Conservation (phyloP, 805 yeast species). For the Hanseniaspora vineae region DNA sequence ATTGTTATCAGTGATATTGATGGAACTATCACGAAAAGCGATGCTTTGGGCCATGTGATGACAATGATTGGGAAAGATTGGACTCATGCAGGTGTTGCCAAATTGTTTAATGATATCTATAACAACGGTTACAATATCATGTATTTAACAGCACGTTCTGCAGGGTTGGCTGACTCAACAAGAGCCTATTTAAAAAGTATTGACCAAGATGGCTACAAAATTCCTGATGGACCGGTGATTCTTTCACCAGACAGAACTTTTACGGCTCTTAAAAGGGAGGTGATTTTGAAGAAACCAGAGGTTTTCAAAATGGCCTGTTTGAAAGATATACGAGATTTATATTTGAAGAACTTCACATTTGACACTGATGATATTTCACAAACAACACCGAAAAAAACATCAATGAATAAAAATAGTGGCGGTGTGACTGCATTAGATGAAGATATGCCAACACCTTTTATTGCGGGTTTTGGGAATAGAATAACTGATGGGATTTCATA, state of each 20-base stretch:
- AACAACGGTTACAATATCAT: conserved; percentile 85
- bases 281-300: conserved; percentile 88
- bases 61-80: conserved; percentile 92
- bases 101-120: conserved; percentile 73
- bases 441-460: conserved; percentile 65
- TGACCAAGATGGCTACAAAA: conserved; percentile 48
- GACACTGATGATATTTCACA: neutral
- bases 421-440: conserved; percentile 11
- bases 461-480: conserved; percentile 94
- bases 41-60: conserved; percentile 91
- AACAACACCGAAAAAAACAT: conserved; percentile 2
- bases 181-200: conserved; percentile 70
- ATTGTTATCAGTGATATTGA: conserved; percentile 95
- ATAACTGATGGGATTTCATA: conserved; percentile 95
- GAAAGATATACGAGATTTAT: conserved; percentile 68
- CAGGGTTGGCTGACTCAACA: conserved; percentile 90
- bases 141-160: conserved; percentile 89
- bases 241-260: conserved; percentile 92
- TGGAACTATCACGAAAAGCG: conserved; percentile 95
- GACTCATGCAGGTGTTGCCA: conserved; percentile 96
- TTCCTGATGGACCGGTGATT: conserved; percentile 90
- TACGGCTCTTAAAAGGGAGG: conserved; percentile 88
- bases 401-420: neutral
- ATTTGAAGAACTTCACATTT: conserved; percentile 22
- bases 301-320: conserved; percentile 98